Conservation (phyloP, 139 green algal genomes). For the Pleodorina starrii region DNA sequence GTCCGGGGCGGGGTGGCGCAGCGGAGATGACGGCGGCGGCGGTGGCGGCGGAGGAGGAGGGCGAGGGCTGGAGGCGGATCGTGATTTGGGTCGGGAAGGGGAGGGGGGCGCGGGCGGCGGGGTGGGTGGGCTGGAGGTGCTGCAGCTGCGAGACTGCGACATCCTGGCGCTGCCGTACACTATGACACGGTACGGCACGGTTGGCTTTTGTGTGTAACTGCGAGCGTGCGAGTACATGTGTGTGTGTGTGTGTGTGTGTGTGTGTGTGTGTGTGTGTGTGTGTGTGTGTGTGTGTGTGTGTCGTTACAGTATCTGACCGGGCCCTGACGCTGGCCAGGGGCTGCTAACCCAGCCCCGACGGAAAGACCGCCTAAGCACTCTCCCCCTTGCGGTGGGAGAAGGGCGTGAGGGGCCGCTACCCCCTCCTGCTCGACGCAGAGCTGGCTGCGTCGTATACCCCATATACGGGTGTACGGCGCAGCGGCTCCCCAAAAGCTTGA, state of each 20-base stretch:
- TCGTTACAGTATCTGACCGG: too few relatives aligned
- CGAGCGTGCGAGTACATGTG: background rate
- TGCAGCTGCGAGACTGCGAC: slow-evolving; percentile 23
- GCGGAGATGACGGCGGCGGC: background rate
- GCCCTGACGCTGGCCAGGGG: too few relatives aligned
- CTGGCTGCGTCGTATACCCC: too few relatives aligned
- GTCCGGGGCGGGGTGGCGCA: background rate
- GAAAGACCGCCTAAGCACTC: too few relatives aligned
- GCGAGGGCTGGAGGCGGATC: background rate
- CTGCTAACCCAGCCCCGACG: too few relatives aligned
- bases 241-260: background rate
- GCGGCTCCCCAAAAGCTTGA: too few relatives aligned
- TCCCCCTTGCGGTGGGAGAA: too few relatives aligned
- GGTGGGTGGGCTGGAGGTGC: slow-evolving; percentile 26
- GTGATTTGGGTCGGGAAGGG: background rate
- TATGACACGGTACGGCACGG: background rate
- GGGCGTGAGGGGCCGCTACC: too few relatives aligned
- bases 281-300: too few relatives aligned
- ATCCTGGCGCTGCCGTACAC: slow-evolving; percentile 36
- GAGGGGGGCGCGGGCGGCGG: background rate
- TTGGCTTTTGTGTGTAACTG: background rate
- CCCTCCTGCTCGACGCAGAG: too few relatives aligned
- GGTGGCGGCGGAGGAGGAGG: background rate
- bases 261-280: too few relatives aligned
- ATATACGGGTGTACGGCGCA: too few relatives aligned